Evolutionary conservation across 768 basidiomycete species (phyloP).

Genomic region (Mycena capillaripes): DNA sequence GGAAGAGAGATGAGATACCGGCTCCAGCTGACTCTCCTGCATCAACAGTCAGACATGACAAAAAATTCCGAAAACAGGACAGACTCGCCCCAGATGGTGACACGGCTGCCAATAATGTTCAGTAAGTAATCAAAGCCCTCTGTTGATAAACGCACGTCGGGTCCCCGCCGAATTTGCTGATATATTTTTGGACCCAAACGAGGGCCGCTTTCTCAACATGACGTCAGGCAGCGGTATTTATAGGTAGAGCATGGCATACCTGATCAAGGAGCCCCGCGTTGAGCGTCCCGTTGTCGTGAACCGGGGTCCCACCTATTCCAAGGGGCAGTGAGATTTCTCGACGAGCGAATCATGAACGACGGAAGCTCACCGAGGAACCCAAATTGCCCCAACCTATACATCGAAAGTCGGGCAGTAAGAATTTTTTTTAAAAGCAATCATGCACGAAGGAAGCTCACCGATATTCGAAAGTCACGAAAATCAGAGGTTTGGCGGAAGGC

Average conservation of each 20-base stretch:
- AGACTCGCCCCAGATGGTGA: constrained; percentile 60
- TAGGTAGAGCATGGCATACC: constrained; percentile 2
- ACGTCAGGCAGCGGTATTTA: neutral
- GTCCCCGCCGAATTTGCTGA: constrained; percentile 54
- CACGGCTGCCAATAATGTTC: constrained; percentile 40
- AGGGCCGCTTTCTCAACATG: constrained; percentile 49
- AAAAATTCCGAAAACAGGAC: constrained; percentile 12
- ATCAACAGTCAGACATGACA: too few relatives aligned
- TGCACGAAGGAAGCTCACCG: constrained; percentile 47
- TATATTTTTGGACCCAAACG: constrained; percentile 55
- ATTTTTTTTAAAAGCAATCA: neutral
- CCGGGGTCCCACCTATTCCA: constrained; percentile 47
- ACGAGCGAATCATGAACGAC: neutral
- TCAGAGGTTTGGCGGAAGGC: constrained; percentile 48
- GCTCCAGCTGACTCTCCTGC: constrained; percentile 45
- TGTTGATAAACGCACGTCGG: constrained; percentile 1
- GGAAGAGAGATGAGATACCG: constrained; percentile 31
- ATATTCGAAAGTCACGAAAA: constrained; percentile 61
- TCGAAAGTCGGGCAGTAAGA: neutral
- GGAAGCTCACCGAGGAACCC: constrained; percentile 53
- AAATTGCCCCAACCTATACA: constrained; percentile 50
- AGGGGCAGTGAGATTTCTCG: neutral
- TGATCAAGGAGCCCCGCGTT: constrained; percentile 55
- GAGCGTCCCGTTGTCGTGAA: constrained; percentile 46
- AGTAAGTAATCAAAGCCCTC: too few relatives aligned